A percentile compares a stretch with the other conserved stretches of the same genome.
phyloP scores from a whole-genome alignment of 2,329 filamentous ascomycete species.

The Hypoxylon sp. region DNA sequence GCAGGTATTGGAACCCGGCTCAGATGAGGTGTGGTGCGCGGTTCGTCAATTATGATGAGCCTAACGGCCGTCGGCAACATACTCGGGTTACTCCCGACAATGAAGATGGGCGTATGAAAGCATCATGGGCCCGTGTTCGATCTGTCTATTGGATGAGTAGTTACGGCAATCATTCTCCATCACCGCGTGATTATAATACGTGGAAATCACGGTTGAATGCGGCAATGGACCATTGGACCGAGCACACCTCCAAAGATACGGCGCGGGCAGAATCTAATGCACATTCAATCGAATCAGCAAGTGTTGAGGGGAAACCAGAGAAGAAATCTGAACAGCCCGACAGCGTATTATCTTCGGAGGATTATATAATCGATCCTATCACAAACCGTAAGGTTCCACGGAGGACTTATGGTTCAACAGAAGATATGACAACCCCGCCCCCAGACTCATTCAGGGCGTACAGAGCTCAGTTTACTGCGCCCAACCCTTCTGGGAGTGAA shows the following conservation, averaged over 20 bases:
- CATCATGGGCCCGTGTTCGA: constrained; percentile 4
- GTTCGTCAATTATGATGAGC: constrained; percentile 56
- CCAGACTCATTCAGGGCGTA: constrained; percentile 55
- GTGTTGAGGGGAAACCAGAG: constrained; percentile 8
- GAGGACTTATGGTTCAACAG: constrained; percentile 33
- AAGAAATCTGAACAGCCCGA: constrained; percentile 13
- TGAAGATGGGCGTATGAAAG: constrained; percentile 55
- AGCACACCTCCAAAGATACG: constrained; percentile 19
- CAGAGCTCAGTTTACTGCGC: constrained; percentile 54
- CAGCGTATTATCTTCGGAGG: constrained; percentile 39
- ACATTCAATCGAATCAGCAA: constrained; percentile 4
- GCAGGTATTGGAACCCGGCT: constrained; percentile 58
- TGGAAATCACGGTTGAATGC: constrained; percentile 44
- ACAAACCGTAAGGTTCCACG: constrained; percentile 67
- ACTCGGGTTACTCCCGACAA: constrained; percentile 9
- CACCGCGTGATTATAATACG: constrained; percentile 8
- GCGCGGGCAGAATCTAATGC: constrained; percentile 22
- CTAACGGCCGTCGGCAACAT: constrained; percentile 59
- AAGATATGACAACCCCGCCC: constrained; percentile 44
- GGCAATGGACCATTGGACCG: constrained; percentile 30
- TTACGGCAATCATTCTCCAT: constrained; percentile 13
- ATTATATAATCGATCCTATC: constrained; percentile 70
- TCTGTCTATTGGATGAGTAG: constrained; percentile 19
- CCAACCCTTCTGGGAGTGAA: constrained; percentile 44
- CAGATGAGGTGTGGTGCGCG: constrained; percentile 50